Conservation (phyloP, 2,329 filamentous ascomycete species). For the Ceratocystis cacaofunesta region DNA sequence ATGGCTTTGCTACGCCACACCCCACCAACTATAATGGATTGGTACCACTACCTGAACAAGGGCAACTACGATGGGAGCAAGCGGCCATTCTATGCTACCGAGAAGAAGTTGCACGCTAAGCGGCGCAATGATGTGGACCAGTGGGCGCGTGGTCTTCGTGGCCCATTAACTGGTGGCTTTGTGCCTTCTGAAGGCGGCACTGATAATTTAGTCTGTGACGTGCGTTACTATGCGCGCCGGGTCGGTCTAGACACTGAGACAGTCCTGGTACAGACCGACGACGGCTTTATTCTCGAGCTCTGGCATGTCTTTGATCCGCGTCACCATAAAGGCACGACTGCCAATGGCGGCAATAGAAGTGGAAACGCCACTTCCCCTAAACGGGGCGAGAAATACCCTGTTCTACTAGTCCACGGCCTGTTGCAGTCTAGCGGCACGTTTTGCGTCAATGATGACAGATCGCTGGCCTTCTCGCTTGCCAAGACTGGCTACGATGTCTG, state of each 20-base stretch:
- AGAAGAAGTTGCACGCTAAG: conserved; percentile 41
- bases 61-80: conserved; percentile 40
- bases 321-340: conserved; percentile 39
- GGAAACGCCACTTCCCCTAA: neutral
- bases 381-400: conserved; percentile 48
- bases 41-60: conserved; percentile 41
- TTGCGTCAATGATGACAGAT: conserved; percentile 79
- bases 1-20: conserved; percentile 58
- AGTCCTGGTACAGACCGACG: conserved; percentile 78
- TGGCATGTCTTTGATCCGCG: conserved; percentile 78
- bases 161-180: conserved; percentile 33
- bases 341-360: neutral
- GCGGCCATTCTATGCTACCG: conserved; percentile 61
- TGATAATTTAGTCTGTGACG: conserved; percentile 64
- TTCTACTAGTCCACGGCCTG: conserved; percentile 76
- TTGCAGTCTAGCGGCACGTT: conserved; percentile 80
- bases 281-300: conserved; percentile 77
- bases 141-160: conserved; percentile 36
- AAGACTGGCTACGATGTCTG: conserved; percentile 91
- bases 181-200: conserved; percentile 63
- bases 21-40: conserved; percentile 33
- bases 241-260: conserved; percentile 77
- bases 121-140: conserved; percentile 42
- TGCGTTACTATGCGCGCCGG: conserved; percentile 71
- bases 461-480: conserved; percentile 78